phyloP scores from a whole-genome alignment of 768 basidiomycete species.

The Lentinula sp. region DNA sequence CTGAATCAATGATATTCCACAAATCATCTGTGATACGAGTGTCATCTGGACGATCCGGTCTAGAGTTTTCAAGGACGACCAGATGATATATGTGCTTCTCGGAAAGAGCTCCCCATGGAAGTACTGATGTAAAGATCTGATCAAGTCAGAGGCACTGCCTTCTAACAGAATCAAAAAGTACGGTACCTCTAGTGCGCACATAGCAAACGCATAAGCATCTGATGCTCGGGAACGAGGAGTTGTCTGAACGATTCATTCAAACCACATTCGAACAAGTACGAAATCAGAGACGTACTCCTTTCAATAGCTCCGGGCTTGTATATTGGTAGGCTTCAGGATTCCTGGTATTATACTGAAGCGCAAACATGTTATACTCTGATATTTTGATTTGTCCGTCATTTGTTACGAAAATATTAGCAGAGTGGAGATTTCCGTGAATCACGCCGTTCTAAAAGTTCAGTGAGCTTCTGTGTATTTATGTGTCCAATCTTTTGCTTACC shows the following conservation, averaged over 20 bases:
- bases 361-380: constrained; percentile 18
- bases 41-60: constrained; percentile 20
- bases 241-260: constrained; percentile 10
- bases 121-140: constrained; percentile 17
- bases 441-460: constrained; percentile 11
- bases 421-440: constrained; percentile 19
- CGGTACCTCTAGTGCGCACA: constrained; percentile 18
- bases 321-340: constrained; percentile 17
- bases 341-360: constrained; percentile 12
- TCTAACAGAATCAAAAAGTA: not conserved
- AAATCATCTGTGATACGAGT: constrained; percentile 15
- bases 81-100: constrained; percentile 20
- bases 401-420: constrained; percentile 17
- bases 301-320: constrained; percentile 22
- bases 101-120: constrained; percentile 19
- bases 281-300: constrained; percentile 15
- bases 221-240: constrained; percentile 14
- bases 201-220: constrained; percentile 22
- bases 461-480: not conserved
- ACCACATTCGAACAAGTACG: not conserved
- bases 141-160: not conserved
- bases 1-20: constrained; percentile 19
- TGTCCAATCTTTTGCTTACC: constrained; percentile 1
- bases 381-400: constrained; percentile 13
- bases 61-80: constrained; percentile 17